phyloP scores from a whole-genome alignment of 176 grass and related monocot species.

The Secale cereale region DNA sequence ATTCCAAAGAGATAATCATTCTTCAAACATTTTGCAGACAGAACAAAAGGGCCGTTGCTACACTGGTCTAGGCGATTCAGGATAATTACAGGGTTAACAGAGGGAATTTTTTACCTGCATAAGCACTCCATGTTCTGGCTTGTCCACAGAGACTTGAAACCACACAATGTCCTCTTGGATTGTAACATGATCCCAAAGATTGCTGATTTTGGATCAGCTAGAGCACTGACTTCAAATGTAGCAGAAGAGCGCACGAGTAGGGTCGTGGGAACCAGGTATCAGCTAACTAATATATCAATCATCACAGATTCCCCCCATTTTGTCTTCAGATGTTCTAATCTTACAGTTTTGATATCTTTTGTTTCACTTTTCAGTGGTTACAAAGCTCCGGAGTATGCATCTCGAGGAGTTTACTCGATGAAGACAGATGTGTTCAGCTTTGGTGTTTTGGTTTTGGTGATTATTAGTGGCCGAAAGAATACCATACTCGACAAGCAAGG shows the following conservation, averaged over 20 bases:
- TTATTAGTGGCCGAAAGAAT: constrained; percentile 38
- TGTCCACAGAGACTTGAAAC: constrained; percentile 52
- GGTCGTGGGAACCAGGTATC: constrained; percentile 42
- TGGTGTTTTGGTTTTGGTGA: constrained; percentile 34
- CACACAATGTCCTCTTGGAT: constrained; percentile 36
- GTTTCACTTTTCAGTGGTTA: constrained; percentile 33
- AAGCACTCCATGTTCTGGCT: constrained; percentile 20
- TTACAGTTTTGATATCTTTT: neutral
- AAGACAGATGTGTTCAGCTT: constrained; percentile 72
- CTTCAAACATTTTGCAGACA: neutral
- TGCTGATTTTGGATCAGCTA: constrained; percentile 38
- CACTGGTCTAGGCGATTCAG: constrained; percentile 26
- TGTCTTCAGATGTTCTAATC: neutral
- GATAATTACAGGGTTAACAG: no score
- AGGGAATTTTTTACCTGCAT: constrained; percentile 20
- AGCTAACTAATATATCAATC: neutral
- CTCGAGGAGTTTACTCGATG: constrained; percentile 32
- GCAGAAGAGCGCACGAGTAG: constrained; percentile 30
- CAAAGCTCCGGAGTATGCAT: constrained; percentile 43
- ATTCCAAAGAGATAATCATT: neutral
- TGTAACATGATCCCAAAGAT: constrained; percentile 37
- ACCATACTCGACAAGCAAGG: constrained; percentile 9
- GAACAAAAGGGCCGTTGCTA: neutral
- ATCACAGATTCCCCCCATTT: neutral
- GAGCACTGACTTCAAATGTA: constrained; percentile 22